Conservation (phyloP, 2,329 filamentous ascomycete species). For the Phialocephala subalpina region DNA sequence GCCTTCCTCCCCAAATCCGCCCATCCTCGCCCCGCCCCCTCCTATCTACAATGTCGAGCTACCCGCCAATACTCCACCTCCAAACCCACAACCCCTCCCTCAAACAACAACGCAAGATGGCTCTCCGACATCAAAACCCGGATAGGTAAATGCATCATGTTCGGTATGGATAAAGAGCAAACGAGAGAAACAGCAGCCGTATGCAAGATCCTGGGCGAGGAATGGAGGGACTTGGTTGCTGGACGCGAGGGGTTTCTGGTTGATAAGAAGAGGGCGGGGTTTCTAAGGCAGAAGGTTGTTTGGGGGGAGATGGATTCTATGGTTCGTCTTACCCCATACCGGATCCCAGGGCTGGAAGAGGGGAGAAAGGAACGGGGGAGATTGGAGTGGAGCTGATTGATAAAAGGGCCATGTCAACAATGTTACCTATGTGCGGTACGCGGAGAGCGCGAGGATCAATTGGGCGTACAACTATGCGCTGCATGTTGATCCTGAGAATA, state of each 20-base stretch:
- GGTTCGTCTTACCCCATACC: constrained; percentile 50
- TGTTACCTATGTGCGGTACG: constrained; percentile 82
- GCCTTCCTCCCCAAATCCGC: not conserved
- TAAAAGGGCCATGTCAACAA: constrained; percentile 82
- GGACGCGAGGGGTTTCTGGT: constrained; percentile 81
- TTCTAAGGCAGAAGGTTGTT: constrained; percentile 72
- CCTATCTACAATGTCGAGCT: no score
- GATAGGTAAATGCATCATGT: constrained; percentile 78
- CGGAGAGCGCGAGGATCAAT: constrained; percentile 81
- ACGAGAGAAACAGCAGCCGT: constrained; percentile 64
- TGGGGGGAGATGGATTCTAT: constrained; percentile 86
- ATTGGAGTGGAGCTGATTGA: not conserved
- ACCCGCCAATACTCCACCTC: constrained; percentile 10
- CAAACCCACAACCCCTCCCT: constrained; percentile 25
- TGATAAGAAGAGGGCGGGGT: constrained; percentile 63
- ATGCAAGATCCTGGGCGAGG: constrained; percentile 63
- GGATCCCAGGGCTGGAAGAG: not conserved
- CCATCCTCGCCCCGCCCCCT: not conserved
- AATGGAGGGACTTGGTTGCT: constrained; percentile 77
- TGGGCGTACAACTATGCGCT: constrained; percentile 77
- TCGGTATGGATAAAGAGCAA: constrained; percentile 70
- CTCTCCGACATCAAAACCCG: constrained; percentile 71
- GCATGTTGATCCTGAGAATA: constrained; percentile 66
- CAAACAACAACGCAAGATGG: constrained; percentile 57
- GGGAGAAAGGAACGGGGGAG: not conserved